Conservation (phyloP, 805 yeast species). For the Metschnikowia arizonensis region DNA sequence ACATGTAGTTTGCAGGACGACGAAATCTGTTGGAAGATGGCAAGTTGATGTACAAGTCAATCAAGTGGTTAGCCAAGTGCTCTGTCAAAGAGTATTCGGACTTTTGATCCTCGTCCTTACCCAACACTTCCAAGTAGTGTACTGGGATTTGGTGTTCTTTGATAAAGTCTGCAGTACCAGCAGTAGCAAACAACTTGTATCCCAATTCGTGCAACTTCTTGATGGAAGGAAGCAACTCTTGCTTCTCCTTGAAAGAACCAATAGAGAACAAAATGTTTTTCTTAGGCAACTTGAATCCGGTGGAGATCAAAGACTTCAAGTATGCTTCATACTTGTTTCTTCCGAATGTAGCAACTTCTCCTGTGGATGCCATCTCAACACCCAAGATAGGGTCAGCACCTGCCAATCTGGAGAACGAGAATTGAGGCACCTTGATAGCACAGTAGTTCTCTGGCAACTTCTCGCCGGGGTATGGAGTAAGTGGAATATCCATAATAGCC, state of each 20-base stretch:
- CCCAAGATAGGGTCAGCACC: constrained; percentile 98
- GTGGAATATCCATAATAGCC: constrained; percentile 85
- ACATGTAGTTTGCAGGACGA: constrained; percentile 97
- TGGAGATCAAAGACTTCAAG: constrained; percentile 87
- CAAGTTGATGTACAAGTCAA: constrained; percentile 92
- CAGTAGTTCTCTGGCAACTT: constrained; percentile 90
- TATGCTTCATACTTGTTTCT: constrained; percentile 96
- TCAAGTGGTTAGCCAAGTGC: constrained; percentile 93
- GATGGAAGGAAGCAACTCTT: constrained; percentile 86
- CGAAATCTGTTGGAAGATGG: constrained; percentile 97
- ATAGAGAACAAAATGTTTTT: constrained; percentile 89
- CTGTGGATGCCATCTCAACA: constrained; percentile 99
- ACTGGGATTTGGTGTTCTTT: constrained; percentile 94
- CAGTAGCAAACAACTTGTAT: constrained; percentile 89
- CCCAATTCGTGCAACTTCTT: constrained; percentile 77
- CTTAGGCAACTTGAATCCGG: constrained; percentile 93
- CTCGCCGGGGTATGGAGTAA: constrained; percentile 85
- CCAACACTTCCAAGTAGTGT: constrained; percentile 85
- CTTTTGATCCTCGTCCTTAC: constrained; percentile 72
- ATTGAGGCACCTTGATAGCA: constrained; percentile 95
- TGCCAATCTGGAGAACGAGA: constrained; percentile 92
- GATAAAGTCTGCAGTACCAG: constrained; percentile 98
- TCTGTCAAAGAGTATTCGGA: constrained; percentile 93
- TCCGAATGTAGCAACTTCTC: constrained; percentile 98
- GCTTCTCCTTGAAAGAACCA: constrained; percentile 96